These are phyloP conservation scores for Colletotrichum kahawae DNA, from an alignment of 2,329 filamentous ascomycete genomes.

Conservation along the genomic window DNA sequence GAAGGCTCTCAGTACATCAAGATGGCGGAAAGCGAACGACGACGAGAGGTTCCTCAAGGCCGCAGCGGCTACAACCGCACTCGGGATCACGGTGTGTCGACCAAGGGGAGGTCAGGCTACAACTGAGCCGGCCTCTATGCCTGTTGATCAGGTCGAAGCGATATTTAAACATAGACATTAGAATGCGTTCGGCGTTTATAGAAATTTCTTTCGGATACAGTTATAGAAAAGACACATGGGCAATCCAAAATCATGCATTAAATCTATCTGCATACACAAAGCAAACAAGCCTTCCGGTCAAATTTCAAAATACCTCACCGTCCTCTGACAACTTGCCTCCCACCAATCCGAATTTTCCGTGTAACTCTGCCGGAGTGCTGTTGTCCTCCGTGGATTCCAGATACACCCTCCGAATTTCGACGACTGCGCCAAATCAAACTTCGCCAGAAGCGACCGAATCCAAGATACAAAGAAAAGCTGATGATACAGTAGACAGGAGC, in stretches of 20 bases:
- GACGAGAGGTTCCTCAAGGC: not conserved
- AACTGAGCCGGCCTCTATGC: not conserved
- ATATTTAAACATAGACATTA: not conserved
- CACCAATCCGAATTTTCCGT: not conserved
- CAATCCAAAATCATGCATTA: not conserved
- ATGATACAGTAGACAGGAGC: not conserved
- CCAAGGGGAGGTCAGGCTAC: slow-evolving; percentile 14
- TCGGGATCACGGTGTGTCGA: not conserved
- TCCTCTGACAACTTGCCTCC: not conserved
- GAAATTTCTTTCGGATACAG: not conserved
- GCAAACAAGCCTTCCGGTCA: not conserved
- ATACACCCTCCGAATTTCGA: not conserved
- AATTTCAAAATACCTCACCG: not conserved
- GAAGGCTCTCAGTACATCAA: not conserved
- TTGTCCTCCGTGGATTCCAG: not conserved
- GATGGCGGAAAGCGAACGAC: not conserved
- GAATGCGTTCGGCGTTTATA: not conserved
- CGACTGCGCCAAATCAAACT: not conserved
- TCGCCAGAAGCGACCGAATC: not conserved
- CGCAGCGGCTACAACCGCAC: slow-evolving; percentile 14
- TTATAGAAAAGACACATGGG: not conserved
- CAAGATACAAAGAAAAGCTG: not conserved
- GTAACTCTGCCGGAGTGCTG: not conserved
- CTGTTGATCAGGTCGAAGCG: not conserved
- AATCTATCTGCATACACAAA: not conserved